Conservation (phyloP, 306 rosid genomes). For the Senna siamea region DNA sequence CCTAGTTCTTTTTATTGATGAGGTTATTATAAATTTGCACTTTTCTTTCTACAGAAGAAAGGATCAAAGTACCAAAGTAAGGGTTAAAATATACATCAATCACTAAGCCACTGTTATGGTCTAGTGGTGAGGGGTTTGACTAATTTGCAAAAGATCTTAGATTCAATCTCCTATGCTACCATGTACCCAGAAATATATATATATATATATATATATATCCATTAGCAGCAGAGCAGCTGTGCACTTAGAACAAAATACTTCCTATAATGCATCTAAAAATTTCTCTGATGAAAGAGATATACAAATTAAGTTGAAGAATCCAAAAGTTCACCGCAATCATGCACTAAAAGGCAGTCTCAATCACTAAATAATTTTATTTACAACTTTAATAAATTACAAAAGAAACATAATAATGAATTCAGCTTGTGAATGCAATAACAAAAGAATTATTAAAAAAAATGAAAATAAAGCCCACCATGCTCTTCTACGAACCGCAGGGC, state of each 20-base stretch:
- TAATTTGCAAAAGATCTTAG: not conserved
- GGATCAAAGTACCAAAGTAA: too few species aligned
- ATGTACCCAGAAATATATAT: not conserved
- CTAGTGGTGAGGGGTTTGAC: not conserved
- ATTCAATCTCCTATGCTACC: not conserved
- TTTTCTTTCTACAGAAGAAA: not conserved
- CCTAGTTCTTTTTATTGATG: not conserved
- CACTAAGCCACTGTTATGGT: not conserved
- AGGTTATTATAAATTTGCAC: not conserved
- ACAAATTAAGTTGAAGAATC: not conserved
- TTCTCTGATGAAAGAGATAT: not conserved
- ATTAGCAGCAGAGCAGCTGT: not conserved
- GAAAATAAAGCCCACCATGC: slow-evolving; percentile 59
- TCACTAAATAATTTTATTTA: not conserved
- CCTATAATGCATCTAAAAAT: not conserved
- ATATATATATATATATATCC: not conserved
- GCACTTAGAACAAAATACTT: slow-evolving; percentile 3
- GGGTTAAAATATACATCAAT: not conserved
- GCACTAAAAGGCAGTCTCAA: not conserved
- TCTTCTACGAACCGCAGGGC: slow-evolving; percentile 81
- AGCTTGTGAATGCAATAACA: not conserved
- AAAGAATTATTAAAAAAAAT: not conserved
- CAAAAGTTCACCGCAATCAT: not conserved
- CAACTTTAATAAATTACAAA: not conserved
- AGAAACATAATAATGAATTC: not conserved